Base-by-base conservation (phyloP, 768 basidiomycete genomes). In the Xanthoconium stramineum region DNA sequence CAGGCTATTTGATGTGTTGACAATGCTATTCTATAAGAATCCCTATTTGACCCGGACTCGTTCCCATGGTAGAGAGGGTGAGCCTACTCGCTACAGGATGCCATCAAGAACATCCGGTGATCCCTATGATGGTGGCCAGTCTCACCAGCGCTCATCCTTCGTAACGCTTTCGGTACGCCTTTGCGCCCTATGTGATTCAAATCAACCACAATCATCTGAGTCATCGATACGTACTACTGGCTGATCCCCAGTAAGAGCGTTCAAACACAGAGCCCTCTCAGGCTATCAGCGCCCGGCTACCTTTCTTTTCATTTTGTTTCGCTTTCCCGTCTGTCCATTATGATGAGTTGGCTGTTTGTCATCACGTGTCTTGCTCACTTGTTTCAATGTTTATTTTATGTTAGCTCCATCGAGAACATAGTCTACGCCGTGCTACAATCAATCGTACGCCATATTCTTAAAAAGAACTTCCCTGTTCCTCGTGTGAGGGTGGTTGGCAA, bases 51-150 rank as follows among this genome's bases (percentile, higher is more conserved):
- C 28, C 24, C 24, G 24, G 24, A 5, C 14, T 46, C 45, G 52
- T 56, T 45, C 11, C 54, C 51, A 55, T 47, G 38, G 53, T 49
- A 54, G 9, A 42, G 12, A 19, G 13, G 43, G 39, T 7, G 24
- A 47, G 7, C 17, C 36, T 38, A 42, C 29, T 42, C 19, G 44
- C 19, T 38, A 15, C 37, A 38, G 37, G 37, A 35, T 43, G 32
- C 37, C 49, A 45, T 61, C 53, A 55, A n/a, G 50, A 40, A 19
- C 19, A 10, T 33, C 17, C 24, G n/a, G 52, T 59, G 46, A 61
- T 51, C 17, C 2, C 29, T 15, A 14, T 49, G 57, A 60, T 63
- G 35, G 5, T 33, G 19, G 52, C 30, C 11, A 3, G 24, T 44
- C 37, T 35, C 53, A 46, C 37, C 9, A 7, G 29, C 28, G 12